These are phyloP conservation scores for Cyberlindnera euphorbiiphila DNA, from an alignment of 805 yeast genomes.

Conservation along the genomic window DNA sequence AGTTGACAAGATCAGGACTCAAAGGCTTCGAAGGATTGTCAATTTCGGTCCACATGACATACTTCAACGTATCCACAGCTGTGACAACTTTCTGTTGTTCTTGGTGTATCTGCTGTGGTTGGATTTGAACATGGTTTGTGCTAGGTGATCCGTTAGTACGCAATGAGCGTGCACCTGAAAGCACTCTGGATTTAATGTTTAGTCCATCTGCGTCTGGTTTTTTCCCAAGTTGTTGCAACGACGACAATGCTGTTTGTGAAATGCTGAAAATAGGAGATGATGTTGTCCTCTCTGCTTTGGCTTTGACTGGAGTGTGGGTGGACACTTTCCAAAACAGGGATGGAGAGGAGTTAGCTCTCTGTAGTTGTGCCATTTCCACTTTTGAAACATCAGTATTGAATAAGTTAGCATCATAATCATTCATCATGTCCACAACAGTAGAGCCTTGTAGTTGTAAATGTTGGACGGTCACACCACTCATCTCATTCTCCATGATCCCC, in stretches of 20 bases:
- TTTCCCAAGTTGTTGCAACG: constrained; percentile 18
- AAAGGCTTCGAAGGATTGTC: constrained; percentile 74
- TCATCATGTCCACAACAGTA: constrained; percentile 59
- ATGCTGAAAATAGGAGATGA: constrained; percentile 19
- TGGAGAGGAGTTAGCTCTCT: constrained; percentile 8
- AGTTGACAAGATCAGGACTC: constrained; percentile 48
- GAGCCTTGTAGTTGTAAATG: constrained; percentile 39
- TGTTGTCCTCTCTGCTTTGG: constrained; percentile 20
- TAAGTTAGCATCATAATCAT: constrained; percentile 56
- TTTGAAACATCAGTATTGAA: constrained; percentile 33
- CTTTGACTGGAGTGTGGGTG: constrained; percentile 19
- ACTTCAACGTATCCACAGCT: constrained; percentile 20
- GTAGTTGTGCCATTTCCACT: constrained; percentile 11
- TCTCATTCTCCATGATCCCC: constrained; percentile 94
- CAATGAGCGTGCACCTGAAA: constrained; percentile 3
- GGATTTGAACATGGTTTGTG: constrained; percentile 10
- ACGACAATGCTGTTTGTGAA: constrained; percentile 19
- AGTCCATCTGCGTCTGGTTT: constrained; percentile 7
- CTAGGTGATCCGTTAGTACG: constrained; percentile 1
- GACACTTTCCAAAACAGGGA: constrained; percentile 25
- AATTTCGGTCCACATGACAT: constrained; percentile 53
- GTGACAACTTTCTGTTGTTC: constrained; percentile 13
- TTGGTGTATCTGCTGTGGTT: constrained; percentile 11
- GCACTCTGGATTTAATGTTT: constrained; percentile 2
- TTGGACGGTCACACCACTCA: constrained; percentile 62